phyloP scores from a whole-genome alignment of 1,284 basidiomycete species.

The Puccinia polysora region DNA sequence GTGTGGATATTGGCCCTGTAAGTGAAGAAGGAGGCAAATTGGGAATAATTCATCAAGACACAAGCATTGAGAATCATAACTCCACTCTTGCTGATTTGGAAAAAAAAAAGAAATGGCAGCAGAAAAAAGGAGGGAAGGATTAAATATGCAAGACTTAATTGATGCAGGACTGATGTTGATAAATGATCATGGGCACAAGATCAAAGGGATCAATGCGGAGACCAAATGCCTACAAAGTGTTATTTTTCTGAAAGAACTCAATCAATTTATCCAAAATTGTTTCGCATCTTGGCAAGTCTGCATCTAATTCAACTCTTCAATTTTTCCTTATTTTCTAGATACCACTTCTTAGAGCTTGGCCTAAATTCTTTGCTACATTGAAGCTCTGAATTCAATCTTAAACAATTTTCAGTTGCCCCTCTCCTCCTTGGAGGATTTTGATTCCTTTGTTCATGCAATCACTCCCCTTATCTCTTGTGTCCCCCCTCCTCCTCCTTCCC shows the following conservation, averaged over 20 bases:
- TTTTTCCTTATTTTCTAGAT: constrained; percentile 65
- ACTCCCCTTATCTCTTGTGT: neutral
- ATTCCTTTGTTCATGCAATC: neutral
- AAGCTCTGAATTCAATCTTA: constrained; percentile 84
- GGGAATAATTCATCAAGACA: too few species aligned
- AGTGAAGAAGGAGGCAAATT: neutral
- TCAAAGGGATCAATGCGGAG: constrained; percentile 69
- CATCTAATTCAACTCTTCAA: constrained; percentile 68
- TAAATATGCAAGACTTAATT: neutral
- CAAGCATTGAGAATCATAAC: constrained; percentile 49
- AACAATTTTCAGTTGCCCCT: constrained; percentile 68
- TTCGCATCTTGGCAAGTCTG: constrained; percentile 57
- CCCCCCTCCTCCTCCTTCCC: too few species aligned
- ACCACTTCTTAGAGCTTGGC: constrained; percentile 66
- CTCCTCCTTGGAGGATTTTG: constrained; percentile 2
- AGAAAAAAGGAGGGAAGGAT: neutral
- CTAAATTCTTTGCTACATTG: constrained; percentile 71
- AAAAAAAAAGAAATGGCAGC: constrained; percentile 46
- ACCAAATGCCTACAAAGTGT: constrained; percentile 81
- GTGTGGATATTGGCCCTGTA: too few species aligned
- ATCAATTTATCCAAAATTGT: constrained; percentile 71
- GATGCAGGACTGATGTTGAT: constrained; percentile 73
- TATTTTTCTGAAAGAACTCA: constrained; percentile 71
- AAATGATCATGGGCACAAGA: constrained; percentile 69
- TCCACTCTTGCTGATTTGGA: constrained; percentile 55